Conservation (phyloP, 2,329 filamentous ascomycete species). For the Saccharata proteae region DNA sequence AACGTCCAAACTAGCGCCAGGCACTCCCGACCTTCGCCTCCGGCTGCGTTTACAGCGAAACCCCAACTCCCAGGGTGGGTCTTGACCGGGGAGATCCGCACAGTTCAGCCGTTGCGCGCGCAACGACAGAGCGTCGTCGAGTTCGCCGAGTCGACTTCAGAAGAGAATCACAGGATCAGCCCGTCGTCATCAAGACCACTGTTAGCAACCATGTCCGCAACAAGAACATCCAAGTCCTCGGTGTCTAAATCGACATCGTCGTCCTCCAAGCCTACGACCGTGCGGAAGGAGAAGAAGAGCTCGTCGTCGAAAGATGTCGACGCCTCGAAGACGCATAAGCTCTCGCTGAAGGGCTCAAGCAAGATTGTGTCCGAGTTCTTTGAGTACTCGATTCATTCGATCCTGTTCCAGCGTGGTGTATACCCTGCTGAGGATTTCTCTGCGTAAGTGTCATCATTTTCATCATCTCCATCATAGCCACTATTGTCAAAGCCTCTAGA, state of each 20-base stretch:
- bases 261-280: conserved; percentile 17
- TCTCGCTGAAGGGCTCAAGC: conserved; percentile 72
- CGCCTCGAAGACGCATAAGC: conserved; percentile 87
- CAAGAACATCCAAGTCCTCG: conserved; percentile 11
- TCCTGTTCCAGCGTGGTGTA: conserved; percentile 77
- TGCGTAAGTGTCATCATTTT: too few species aligned
- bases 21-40: too few species aligned
- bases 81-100: too few species aligned
- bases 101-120: too few species aligned
- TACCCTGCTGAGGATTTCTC: conserved; percentile 96
- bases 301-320: conserved; percentile 35
- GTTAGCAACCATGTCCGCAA: too few species aligned
- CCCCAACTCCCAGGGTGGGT: neutral
- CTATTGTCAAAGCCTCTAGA: neutral
- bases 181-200: too few species aligned
- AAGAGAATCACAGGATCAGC: too few species aligned
- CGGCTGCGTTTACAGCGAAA: too few species aligned
- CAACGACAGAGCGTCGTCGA: too few species aligned
- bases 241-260: conserved; percentile 10
- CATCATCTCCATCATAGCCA: conserved; percentile 10
- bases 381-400: conserved; percentile 96
- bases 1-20: too few species aligned
- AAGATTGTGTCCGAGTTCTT: conserved; percentile 96
- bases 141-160: too few species aligned
- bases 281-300: conserved; percentile 54